Evolutionary conservation across 139 green algal genomes (phyloP).

Genomic region (Volvox africanus): DNA sequence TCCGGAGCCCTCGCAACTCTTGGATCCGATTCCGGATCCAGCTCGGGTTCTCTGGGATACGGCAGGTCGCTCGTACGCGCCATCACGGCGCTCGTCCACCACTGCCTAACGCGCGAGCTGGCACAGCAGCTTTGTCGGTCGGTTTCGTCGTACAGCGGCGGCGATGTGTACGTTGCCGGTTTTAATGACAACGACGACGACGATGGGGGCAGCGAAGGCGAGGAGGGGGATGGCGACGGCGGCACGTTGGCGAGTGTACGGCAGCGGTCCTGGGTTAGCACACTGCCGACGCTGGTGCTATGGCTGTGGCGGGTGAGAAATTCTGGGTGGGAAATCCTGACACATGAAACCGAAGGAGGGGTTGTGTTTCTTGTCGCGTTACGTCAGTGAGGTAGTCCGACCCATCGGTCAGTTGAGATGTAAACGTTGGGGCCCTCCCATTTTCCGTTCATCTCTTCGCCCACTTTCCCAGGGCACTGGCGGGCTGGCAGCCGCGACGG

Average conservation of each 20-base stretch:
- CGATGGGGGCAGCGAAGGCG: background rate
- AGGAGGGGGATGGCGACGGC: background rate
- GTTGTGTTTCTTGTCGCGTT: no score
- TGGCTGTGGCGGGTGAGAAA: conserved; percentile 39
- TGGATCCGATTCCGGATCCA: conserved; percentile 11
- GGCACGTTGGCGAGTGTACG: background rate
- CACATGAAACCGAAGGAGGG: no score
- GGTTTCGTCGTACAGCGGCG: conserved; percentile 1
- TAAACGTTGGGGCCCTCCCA: no score
- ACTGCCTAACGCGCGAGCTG: conserved; percentile 10
- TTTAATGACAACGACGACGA: background rate
- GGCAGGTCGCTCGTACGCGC: conserved; percentile 12
- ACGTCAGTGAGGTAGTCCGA: no score
- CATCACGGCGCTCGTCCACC: conserved; percentile 4
- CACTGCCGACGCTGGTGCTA: conserved; percentile 21
- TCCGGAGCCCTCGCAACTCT: background rate
- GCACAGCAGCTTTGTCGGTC: background rate
- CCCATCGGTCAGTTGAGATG: no score
- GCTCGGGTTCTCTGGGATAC: conserved; percentile 14
- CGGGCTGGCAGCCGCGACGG: background rate
- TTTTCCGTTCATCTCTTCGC: no score
- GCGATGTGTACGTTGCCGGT: background rate
- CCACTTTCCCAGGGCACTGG: conserved; percentile 16
- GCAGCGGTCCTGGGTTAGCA: background rate
- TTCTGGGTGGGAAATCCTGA: no score